phyloP scores from a whole-genome alignment of 2,329 filamentous ascomycete species.

The Fonsecaea nubica region DNA sequence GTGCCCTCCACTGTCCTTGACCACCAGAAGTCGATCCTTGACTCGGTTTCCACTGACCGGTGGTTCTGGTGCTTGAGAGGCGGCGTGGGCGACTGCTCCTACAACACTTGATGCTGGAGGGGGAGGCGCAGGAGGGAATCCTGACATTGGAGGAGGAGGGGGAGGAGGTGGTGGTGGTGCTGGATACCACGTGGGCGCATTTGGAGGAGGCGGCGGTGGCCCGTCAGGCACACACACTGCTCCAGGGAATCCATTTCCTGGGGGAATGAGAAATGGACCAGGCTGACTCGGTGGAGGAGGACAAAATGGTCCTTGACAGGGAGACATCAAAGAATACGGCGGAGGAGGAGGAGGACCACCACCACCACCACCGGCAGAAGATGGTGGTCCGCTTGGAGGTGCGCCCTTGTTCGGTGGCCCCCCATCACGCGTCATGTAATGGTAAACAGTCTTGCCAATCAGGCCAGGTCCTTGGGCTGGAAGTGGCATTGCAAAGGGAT shows the following conservation, averaged over 20 bases:
- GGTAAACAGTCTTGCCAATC: conserved; percentile 35
- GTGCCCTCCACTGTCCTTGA: conserved; percentile 31
- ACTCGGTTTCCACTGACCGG: conserved; percentile 38
- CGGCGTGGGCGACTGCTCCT: conserved; percentile 28
- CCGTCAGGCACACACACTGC: conserved; percentile 33
- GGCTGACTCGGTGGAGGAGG: conserved; percentile 19
- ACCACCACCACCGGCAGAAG: conserved; percentile 1
- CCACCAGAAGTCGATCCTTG: conserved; percentile 34
- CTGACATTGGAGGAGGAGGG: conserved; percentile 21
- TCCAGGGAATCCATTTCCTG: conserved; percentile 30
- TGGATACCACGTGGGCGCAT: conserved; percentile 15
- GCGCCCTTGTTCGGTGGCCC: conserved; percentile 44
- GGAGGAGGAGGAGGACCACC: conserved; percentile 1
- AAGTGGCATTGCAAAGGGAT: conserved; percentile 20
- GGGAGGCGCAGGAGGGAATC: conserved; percentile 18
- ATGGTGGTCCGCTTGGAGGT: conserved; percentile 39
- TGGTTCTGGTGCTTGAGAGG: conserved; percentile 30
- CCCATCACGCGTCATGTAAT: conserved; percentile 44
- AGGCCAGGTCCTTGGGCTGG: conserved; percentile 26
- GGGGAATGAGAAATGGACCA: conserved; percentile 29
- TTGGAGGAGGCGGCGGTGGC: conserved; percentile 21
- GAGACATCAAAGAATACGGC: conserved; percentile 24
- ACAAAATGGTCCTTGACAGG: conserved; percentile 1
- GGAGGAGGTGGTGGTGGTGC: conserved; percentile 3
- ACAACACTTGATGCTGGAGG: conserved; percentile 18